phyloP scores from a whole-genome alignment of 176 grass and related monocot species.

The Secale cereale region DNA sequence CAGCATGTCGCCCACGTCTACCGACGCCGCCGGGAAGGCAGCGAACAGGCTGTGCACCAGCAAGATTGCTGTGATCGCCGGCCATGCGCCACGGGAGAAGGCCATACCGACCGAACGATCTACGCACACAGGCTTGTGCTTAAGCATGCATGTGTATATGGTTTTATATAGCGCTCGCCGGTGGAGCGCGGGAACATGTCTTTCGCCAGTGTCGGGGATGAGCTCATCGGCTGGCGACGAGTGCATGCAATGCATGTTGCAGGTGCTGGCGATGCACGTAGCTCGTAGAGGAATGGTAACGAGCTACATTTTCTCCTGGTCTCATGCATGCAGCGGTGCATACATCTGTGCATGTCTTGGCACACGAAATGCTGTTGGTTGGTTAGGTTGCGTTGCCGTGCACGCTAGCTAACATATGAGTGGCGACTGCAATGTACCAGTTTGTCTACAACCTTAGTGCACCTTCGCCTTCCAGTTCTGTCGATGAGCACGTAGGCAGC shows the following conservation, averaged over 20 bases:
- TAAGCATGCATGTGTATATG: background rate
- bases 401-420: background rate
- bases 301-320: background rate
- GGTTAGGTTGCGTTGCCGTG: constrained; percentile 8
- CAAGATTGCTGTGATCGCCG: background rate
- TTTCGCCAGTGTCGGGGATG: background rate
- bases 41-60: background rate
- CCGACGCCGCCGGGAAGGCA: too few species aligned
- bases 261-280: background rate
- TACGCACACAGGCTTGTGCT: background rate
- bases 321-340: background rate
- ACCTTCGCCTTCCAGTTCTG: too few species aligned
- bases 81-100: background rate
- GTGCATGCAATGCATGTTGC: background rate
- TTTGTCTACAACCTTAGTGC: too few species aligned
- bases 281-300: constrained; percentile 10
- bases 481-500: too few species aligned
- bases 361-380: background rate
- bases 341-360: background rate
- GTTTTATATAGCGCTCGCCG: background rate
- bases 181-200: background rate
- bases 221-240: background rate
- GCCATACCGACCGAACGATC: background rate
- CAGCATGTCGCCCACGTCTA: background rate
- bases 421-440: background rate